Conservation (phyloP, 225 moss, liverwort and hornwort genomes). For the Anthoceros angustus region DNA sequence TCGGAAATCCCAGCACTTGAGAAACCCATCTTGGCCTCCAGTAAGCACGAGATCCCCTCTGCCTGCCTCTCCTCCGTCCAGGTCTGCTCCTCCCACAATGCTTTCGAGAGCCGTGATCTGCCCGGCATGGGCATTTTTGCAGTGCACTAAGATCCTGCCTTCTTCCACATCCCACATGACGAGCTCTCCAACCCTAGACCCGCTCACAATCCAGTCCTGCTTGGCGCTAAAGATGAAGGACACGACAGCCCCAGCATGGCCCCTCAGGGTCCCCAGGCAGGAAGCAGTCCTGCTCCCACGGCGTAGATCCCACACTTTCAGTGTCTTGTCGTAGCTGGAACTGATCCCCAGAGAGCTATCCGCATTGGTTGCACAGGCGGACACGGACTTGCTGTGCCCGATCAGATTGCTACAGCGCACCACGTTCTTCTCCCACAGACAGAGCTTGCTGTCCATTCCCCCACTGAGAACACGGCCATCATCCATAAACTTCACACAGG, state of each 20-base stretch:
- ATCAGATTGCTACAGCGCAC: slow-evolving; percentile 44
- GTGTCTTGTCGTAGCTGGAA: slow-evolving; percentile 82
- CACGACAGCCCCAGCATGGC: slow-evolving; percentile 61
- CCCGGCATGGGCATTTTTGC: slow-evolving; percentile 62
- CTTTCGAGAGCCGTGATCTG: slow-evolving; percentile 73
- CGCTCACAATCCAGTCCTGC: slow-evolving; percentile 55
- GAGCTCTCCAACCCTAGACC: slow-evolving; percentile 77
- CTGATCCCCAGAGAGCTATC: slow-evolving; percentile 59
- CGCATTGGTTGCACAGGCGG: slow-evolving; percentile 44
- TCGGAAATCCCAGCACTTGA: slow-evolving; percentile 78
- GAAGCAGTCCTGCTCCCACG: slow-evolving; percentile 30
- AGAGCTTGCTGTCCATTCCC: slow-evolving; percentile 78
- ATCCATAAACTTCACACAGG: slow-evolving; percentile 50
- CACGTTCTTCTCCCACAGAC: slow-evolving; percentile 79
- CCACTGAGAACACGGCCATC: slow-evolving; percentile 86
- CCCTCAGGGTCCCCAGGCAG: slow-evolving; percentile 26
- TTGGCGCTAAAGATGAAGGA: slow-evolving; percentile 56
- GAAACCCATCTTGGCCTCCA: slow-evolving; percentile 84
- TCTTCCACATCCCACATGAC: slow-evolving; percentile 69
- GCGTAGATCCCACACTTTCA: slow-evolving; percentile 68
- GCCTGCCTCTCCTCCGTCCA: slow-evolving; percentile 17
- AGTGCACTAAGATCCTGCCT: slow-evolving; percentile 43
- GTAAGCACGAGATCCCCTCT: slow-evolving; percentile 45
- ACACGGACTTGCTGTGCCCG: slow-evolving; percentile 72
- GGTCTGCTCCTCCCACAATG: slow-evolving; percentile 25